Base-by-base conservation (phyloP, 495 filamentous ascomycete genomes). In the Aspergillus coremiiformis region DNA sequence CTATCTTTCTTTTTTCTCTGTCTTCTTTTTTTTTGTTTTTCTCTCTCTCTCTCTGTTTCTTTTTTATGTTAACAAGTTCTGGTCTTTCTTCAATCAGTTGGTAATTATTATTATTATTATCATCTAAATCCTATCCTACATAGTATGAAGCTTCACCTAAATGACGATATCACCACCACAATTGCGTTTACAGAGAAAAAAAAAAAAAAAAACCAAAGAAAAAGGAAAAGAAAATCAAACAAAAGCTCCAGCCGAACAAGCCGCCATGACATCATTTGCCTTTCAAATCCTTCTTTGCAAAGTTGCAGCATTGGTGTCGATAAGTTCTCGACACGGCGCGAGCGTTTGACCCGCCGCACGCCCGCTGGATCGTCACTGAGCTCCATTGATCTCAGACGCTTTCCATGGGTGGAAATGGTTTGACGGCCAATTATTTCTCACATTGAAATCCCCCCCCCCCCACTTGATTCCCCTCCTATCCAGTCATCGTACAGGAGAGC, bases 321-420 rank as follows among this genome's bases (percentile, higher is more conserved):
- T 7, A n/a, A 22, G 21, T 26, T 17, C 29, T 45, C 56, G 56
- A 64, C 65, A 65, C 58, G 58, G 56, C 47, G 59, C 44, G 62
- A 67, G 60, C 60, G 64, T 61, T 67, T 64, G 64, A 60, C 54
- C 66, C 64, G 47, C 55, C 43, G 47, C 33, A n/a, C 56, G 47
- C 53, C 49, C 55, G 53, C 54, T 59, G 55, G 64, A 69, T 69
- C 67, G 66, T 70, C 66, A 72, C n/a, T 70, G 60, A 62, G 61
- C 67, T 65, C 66, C 63, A 66, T 61, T 63, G 62, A 68, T 72
- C 66, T 66, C 44, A 61, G 57, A 56, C 62, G 56, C 56, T 44
- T 57, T 60, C 64, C 62, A 63, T 59, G 66, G 65, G 58, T 53
- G 58, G 60, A n/a, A 60, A 57, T 52, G 49, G 45, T 19, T 26